Evolutionary conservation across 1,284 basidiomycete species (phyloP).

Genomic region (Entoloma clypeatum): DNA sequence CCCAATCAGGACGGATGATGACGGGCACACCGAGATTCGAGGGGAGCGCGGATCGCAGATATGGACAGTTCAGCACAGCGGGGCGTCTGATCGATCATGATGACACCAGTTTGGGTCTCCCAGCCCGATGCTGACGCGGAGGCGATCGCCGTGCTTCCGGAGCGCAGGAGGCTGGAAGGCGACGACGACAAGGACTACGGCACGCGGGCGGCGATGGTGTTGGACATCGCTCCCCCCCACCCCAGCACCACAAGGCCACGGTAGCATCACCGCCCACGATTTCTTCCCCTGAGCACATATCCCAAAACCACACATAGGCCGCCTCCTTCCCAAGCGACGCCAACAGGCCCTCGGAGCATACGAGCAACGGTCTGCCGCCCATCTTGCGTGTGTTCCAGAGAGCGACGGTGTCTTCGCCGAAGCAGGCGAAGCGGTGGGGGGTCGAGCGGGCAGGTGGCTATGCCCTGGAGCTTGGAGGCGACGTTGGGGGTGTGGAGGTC

Average conservation of each 20-base stretch:
- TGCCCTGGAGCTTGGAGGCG: slow-evolving; percentile 61
- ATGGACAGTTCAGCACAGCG: no score
- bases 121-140: no score
- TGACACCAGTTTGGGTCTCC: no score
- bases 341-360: slow-evolving; percentile 68
- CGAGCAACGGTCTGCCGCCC: slow-evolving; percentile 55
- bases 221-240: no score
- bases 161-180: no score
- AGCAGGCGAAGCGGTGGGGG: slow-evolving; percentile 63
- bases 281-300: slow-evolving; percentile 38
- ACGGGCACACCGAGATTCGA: no score
- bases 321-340: slow-evolving; percentile 68
- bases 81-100: no score
- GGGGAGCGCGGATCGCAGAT: no score
- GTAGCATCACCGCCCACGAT: slow-evolving; percentile 55
- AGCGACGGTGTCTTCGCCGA: slow-evolving; percentile 62
- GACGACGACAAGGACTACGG: no score
- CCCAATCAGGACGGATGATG: no score
- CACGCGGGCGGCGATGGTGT: no score
- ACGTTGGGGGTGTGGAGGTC: slow-evolving; percentile 59
- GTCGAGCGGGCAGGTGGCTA: slow-evolving; percentile 68
- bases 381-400: slow-evolving; percentile 72
- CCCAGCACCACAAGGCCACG: slow-evolving; percentile 45
- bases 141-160: no score
- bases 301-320: slow-evolving; percentile 70